Conservation (phyloP, 2,329 filamentous ascomycete genomes). For the Podosphaera xanthii region DNA sequence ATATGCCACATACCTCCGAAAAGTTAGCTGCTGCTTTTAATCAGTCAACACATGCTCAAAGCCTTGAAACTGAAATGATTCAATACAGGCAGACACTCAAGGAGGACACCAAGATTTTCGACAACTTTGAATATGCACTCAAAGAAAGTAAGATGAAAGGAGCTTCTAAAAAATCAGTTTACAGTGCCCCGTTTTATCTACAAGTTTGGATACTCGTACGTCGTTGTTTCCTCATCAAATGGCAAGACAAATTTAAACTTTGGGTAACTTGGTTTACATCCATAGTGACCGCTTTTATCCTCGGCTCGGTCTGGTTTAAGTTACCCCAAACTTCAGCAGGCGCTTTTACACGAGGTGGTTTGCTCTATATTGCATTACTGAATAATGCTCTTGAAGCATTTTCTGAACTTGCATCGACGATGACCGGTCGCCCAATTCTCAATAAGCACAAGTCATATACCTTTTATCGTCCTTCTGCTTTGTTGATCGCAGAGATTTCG, state of each 20-base stretch:
- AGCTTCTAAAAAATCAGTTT: slow-evolving; percentile 50
- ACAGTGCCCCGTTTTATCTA: slow-evolving; percentile 60
- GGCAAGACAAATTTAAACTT: slow-evolving; percentile 65
- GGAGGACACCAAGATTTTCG: slow-evolving; percentile 41
- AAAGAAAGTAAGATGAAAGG: slow-evolving; percentile 56
- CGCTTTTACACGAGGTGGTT: slow-evolving; percentile 61
- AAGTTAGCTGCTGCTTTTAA: slow-evolving; percentile 47
- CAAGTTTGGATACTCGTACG: slow-evolving; percentile 71
- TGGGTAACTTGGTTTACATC: slow-evolving; percentile 47
- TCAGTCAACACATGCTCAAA: slow-evolving; percentile 33
- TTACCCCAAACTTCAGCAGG: slow-evolving; percentile 42
- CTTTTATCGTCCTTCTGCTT: slow-evolving; percentile 58
- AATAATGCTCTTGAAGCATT: slow-evolving; percentile 83
- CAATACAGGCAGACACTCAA: slow-evolving; percentile 42
- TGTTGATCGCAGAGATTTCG: slow-evolving; percentile 66
- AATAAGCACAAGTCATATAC: slow-evolving; percentile 71
- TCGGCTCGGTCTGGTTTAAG: slow-evolving; percentile 59
- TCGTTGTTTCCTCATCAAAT: slow-evolving; percentile 65
- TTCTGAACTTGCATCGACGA: slow-evolving; percentile 50
- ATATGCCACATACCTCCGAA: slow-evolving; percentile 46
- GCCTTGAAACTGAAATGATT: slow-evolving; percentile 42
- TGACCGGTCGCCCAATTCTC: slow-evolving; percentile 54
- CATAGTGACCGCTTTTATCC: slow-evolving; percentile 53
- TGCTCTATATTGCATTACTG: slow-evolving; percentile 56
- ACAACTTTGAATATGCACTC: slow-evolving; percentile 58